A percentile compares a stretch with the other conserved stretches of the same genome.
These are phyloP conservation scores for Xylaria sp. DNA, from an alignment of 2,329 filamentous ascomycete species.

Conservation along the genomic window DNA sequence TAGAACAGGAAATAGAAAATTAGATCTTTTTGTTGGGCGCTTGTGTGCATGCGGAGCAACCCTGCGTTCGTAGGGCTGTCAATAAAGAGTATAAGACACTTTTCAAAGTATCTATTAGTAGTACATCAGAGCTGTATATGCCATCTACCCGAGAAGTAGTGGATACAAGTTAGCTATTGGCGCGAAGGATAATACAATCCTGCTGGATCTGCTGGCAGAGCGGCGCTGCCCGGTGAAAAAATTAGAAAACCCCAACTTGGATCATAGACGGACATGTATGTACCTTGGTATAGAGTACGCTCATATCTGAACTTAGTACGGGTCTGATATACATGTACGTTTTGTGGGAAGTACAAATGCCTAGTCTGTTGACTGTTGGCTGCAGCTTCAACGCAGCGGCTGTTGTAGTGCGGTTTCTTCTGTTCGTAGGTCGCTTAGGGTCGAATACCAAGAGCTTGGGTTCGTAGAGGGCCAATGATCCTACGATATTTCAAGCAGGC, in stretches of 20 bases:
- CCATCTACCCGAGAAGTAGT: neutral
- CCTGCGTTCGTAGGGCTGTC: slow-evolving; percentile 32
- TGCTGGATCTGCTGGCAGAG: slow-evolving; percentile 4
- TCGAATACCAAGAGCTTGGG: slow-evolving; percentile 24
- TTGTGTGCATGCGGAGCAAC: slow-evolving; percentile 17
- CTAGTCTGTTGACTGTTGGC: slow-evolving; percentile 37
- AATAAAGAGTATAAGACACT: slow-evolving; percentile 2
- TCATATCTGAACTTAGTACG: neutral
- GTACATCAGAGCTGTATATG: neutral
- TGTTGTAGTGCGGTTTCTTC: slow-evolving; percentile 31
- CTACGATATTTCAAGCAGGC: slow-evolving; percentile 38
- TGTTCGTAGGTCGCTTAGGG: slow-evolving; percentile 40
- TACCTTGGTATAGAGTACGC: slow-evolving; percentile 2
- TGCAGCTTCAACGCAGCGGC: slow-evolving; percentile 33
- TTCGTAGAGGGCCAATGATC: slow-evolving; percentile 32
- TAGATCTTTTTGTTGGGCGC: slow-evolving; percentile 19
- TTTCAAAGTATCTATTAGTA: slow-evolving; percentile 2
- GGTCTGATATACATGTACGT: slow-evolving; percentile 17
- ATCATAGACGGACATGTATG: neutral
- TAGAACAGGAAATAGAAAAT: slow-evolving; percentile 12
- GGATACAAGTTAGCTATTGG: slow-evolving; percentile 4
- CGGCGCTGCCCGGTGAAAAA: neutral
- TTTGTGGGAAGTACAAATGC: slow-evolving; percentile 3
- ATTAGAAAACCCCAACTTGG: neutral
- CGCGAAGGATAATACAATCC: slow-evolving; percentile 4